phyloP scores from a whole-genome alignment of 768 basidiomycete genomes.

The Lentinula detonsa region DNA sequence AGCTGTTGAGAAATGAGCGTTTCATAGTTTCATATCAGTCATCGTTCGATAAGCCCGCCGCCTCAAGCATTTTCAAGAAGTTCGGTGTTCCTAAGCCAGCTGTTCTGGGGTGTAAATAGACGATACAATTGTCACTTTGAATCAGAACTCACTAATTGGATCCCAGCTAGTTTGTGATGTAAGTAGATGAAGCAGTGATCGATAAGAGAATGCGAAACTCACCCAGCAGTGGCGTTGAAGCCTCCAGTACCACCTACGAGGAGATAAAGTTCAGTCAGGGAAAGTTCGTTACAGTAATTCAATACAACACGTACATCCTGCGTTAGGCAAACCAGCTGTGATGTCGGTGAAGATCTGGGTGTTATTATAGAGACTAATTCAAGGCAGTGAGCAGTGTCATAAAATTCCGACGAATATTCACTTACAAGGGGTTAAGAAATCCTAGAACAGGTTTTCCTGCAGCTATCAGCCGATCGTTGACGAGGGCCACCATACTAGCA shows the following conservation, averaged over 20 bases:
- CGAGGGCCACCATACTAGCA: constrained; percentile 35
- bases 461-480: constrained; percentile 35
- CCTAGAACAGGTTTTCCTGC: constrained; percentile 29
- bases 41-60: not conserved
- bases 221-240: not conserved
- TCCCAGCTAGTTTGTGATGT: not conserved
- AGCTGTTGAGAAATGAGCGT: no score
- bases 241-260: not conserved
- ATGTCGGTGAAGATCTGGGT: constrained; percentile 8
- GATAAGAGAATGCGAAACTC: not conserved
- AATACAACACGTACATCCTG: not conserved
- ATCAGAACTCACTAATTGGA: not conserved
- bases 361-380: constrained; percentile 6
- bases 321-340: constrained; percentile 4
- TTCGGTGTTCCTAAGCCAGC: constrained; percentile 4
- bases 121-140: not conserved
- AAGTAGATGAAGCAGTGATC: not conserved
- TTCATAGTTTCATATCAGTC: no score
- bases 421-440: constrained; percentile 36
- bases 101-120: not conserved
- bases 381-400: not conserved
- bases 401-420: not conserved
- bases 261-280: not conserved
- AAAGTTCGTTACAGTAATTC: not conserved
- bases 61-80: not conserved